A percentile compares a stretch with the other conserved stretches of the same genome.
Conservation (phyloP, 805 yeast genomes). For the Yamadazyma akitaensis region DNA sequence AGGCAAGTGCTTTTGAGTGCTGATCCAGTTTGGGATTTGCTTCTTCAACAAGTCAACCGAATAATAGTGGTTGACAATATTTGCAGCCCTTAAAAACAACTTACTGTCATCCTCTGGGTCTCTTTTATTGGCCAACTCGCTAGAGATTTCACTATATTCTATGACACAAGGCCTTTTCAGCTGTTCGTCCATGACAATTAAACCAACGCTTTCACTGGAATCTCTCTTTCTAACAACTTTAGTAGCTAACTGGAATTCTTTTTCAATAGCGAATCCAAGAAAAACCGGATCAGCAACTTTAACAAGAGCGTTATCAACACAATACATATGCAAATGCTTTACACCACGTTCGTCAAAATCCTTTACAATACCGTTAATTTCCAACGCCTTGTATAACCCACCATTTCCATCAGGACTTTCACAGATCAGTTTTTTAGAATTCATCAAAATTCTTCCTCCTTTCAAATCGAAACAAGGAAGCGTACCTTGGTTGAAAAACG, state of each 20-base stretch:
- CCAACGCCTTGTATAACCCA: conserved; percentile 85
- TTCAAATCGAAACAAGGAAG: conserved; percentile 78
- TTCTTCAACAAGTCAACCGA: conserved; percentile 66
- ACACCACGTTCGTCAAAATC: conserved; percentile 69
- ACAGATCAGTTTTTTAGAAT: conserved; percentile 52
- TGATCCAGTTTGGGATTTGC: conserved; percentile 67
- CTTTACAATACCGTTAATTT: conserved; percentile 56
- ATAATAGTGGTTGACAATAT: conserved; percentile 95
- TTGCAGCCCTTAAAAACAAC: conserved; percentile 84
- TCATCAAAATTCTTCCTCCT: conserved; percentile 69
- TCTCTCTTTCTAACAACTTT: conserved; percentile 93
- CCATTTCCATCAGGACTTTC: conserved; percentile 99
- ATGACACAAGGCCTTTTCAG: conserved; percentile 77
- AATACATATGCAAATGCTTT: conserved; percentile 91
- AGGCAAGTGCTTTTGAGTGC: conserved; percentile 67
- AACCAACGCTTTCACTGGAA: conserved; percentile 85
- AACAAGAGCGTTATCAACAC: conserved; percentile 92
- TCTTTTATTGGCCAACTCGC: conserved; percentile 63
- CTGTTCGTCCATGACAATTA: conserved; percentile 68
- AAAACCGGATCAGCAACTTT: conserved; percentile 90
- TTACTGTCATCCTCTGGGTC: conserved; percentile 52
- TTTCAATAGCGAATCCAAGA: conserved; percentile 76
- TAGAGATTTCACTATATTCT: conserved; percentile 88
- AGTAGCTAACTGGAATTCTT: conserved; percentile 74
- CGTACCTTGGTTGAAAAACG: conserved; percentile 91